Base-by-base conservation (phyloP, 73 alveolate genomes). In the Paramecium caudatum region DNA sequence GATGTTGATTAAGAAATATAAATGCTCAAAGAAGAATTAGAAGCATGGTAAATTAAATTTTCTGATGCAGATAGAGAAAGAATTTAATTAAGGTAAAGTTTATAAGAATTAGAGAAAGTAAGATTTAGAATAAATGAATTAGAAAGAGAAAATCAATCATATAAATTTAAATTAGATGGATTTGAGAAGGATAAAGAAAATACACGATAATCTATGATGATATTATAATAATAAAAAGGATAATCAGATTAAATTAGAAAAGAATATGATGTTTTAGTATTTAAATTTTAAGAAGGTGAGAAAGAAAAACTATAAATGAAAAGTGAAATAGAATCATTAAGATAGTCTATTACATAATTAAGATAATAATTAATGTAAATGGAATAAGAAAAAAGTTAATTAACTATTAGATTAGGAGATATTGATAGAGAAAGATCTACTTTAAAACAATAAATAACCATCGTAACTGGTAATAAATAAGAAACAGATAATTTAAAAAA, bases 41-140 rank as follows among this genome's bases (percentile, higher is more conserved):
- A 65, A 65, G 39, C 33, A 32, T 65, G 83, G 19, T 10, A 32
- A 4, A 62, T 27, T 16, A 62, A 25, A 25, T 62, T 43, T 25
- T 27, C 21, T 1, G 82, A 62, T 6, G 7, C 12, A 9, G 82
- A 62, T 21, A 62, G 82, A 62, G 82, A 62, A 62, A 62, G 10
- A 27, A 25, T n/a, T 25, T 62, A 27, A 62, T 4, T 62, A 62
- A 15, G 9, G 12, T 49, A 3, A 49, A 49, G 25, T 49, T 62
- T 27, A 12, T 62, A 10, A 15, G 55, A 30, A 10, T 33, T 65
- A 33, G 83, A 65, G 0, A 65, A 65, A 33, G 34, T 65, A 0
- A 30, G 61, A 65, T 33, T 7, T 32, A 65, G 3, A 30, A 30
- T 65, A 33, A 65, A 10, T 25, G 47, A 62, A 16, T 25, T 62